Evolutionary conservation across 2,329 filamentous ascomycete species (phyloP), one percentile per base, ranked within the genome.

Genomic region (Paradendryphiella salina): DNA sequence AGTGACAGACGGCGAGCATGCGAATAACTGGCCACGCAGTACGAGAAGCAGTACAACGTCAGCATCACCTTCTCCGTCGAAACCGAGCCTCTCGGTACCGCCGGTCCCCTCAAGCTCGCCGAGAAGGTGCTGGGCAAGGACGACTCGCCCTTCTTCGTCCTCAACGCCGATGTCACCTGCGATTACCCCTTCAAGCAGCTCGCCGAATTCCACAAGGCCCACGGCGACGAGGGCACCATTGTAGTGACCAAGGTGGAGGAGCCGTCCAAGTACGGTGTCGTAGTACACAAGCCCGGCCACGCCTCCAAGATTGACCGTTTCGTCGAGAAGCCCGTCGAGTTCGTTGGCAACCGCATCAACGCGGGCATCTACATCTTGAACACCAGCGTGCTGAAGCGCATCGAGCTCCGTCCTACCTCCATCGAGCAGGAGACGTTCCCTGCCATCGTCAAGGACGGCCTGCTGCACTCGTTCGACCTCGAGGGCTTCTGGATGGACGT

Each of bases 401-500:
- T 99, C 70, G 93, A 97, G 76, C 86, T 97, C 61, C 90, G 93
- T 56, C 94, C 94, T 34, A 97, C 93, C 42, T 96, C 91, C 5
- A 99, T 97, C 73, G 93, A 99, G 79, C 93, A 97, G 79, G 94
- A 97, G 80, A 96, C 91, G 28, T 99, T 99, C 88, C 93, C 93
- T 38, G 85, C 90, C 65, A 94, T 97, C 75, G 89, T 89, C 77
- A 85, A 83, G 67, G 93, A 96, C 67, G 90, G 90, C 60, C 84
- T 93, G 76, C 80, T 97, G 57, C 93, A 97, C 82, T 96, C 90
- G 1, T 96, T 96, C 73, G 93, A 97, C 73, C 85, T 97, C 23
- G 91, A 96, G 63, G 91, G 93, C 65, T 97, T 95, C 85, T 97
- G 93, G 93, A 97, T 97, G 93, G 93, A 97, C 66, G 90, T 99